Evolutionary conservation across 2,329 filamentous ascomycete genomes (phyloP).

Genomic region (Neocucurbitaria cava): DNA sequence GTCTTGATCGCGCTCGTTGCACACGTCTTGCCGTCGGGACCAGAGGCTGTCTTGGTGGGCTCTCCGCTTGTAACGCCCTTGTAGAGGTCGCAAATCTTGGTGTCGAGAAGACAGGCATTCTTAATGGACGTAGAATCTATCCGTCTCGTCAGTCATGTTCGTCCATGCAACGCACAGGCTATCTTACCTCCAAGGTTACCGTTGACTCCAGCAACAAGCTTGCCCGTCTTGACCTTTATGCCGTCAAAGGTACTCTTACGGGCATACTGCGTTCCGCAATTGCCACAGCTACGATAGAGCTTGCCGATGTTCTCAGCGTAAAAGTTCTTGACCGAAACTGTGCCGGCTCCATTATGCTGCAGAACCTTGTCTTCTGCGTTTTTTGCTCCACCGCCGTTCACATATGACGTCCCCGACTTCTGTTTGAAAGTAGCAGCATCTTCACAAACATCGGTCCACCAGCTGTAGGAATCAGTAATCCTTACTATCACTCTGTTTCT

Average conservation of each 20-base stretch:
- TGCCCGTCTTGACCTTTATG: conserved; percentile 26
- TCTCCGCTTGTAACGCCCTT: conserved; percentile 36
- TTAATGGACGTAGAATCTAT: conserved; percentile 32
- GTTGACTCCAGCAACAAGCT: conserved; percentile 37
- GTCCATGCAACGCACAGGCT: neutral
- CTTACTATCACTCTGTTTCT: too few relatives aligned
- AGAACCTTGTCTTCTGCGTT: conserved; percentile 41
- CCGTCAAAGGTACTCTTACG: conserved; percentile 34
- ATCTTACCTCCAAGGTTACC: conserved; percentile 38
- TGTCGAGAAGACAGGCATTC: conserved; percentile 33
- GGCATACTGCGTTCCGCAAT: conserved; percentile 34
- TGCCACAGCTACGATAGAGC: conserved; percentile 41
- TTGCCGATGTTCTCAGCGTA: conserved; percentile 39
- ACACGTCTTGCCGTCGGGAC: conserved; percentile 36
- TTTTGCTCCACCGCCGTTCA: conserved; percentile 39
- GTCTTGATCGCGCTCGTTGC: conserved; percentile 35
- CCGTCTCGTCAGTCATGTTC: neutral
- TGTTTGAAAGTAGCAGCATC: conserved; percentile 48
- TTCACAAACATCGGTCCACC: conserved; percentile 48
- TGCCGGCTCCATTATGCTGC: conserved; percentile 44
- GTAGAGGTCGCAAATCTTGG: conserved; percentile 36
- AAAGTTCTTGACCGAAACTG: conserved; percentile 42
- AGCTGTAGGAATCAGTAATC: too few relatives aligned
- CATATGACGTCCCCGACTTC: conserved; percentile 26
- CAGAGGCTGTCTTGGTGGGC: conserved; percentile 36